These are phyloP conservation scores for Blechomonas ayalai DNA, from an alignment of 208 protist species.

Conservation along the genomic window DNA sequence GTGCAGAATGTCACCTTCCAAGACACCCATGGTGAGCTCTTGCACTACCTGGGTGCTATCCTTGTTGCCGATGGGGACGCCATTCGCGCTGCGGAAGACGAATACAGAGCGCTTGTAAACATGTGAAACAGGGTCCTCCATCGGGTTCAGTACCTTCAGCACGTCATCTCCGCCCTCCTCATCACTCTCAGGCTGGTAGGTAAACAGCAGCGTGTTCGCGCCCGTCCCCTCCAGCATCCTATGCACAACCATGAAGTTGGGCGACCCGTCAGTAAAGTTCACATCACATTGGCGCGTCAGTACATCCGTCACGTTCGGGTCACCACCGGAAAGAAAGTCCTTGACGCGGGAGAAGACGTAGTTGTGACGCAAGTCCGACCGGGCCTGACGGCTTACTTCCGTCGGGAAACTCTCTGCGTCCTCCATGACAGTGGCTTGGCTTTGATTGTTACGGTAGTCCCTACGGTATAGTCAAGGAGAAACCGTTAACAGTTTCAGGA, in stretches of 20 bases:
- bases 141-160: constrained; percentile 62
- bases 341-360: constrained; percentile 84
- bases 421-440: too few species aligned
- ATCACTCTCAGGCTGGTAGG: constrained; percentile 47
- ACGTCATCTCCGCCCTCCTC: constrained; percentile 38
- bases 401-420: too few species aligned
- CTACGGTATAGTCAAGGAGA: too few species aligned
- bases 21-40: constrained; percentile 78
- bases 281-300: constrained; percentile 59
- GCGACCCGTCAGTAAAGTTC: constrained; percentile 76
- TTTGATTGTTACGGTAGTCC: too few species aligned
- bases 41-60: constrained; percentile 73
- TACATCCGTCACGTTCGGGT: constrained; percentile 43
- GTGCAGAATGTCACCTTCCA: constrained; percentile 72
- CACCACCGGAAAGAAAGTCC: constrained; percentile 82
- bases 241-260: constrained; percentile 83
- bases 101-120: constrained; percentile 81
- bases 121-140: constrained; percentile 44
- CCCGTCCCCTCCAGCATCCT: constrained; percentile 77
- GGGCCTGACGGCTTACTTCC: too few species aligned
- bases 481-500: too few species aligned
- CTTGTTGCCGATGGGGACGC: constrained; percentile 63
- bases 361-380: constrained; percentile 72
- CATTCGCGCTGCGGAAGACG: constrained; percentile 40
- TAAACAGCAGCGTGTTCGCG: constrained; percentile 74